Percentiles rank a stretch among this genome's conserved stretches.
Evolutionary conservation across 306 rosid genomes (phyloP).

Genomic region (Inga laurina): DNA sequence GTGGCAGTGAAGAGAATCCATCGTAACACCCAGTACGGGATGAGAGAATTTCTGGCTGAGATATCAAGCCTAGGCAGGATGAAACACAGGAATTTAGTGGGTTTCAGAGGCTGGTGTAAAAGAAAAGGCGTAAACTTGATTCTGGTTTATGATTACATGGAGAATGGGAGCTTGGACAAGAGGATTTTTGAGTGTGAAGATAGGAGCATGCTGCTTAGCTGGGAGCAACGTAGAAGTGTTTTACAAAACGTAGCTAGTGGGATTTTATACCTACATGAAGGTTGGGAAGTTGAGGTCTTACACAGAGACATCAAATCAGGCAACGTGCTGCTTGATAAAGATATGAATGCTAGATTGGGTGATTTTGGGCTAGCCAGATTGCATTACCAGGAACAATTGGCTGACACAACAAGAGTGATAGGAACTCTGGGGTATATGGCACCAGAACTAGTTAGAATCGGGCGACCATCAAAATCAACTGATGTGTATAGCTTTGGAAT

Average conservation of each 20-base stretch:
- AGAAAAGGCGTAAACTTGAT: constrained; percentile 59
- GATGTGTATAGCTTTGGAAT: constrained; percentile 76
- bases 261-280: constrained; percentile 67
- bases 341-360: constrained; percentile 70
- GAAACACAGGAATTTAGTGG: constrained; percentile 70
- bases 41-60: constrained; percentile 76
- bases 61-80: constrained; percentile 78
- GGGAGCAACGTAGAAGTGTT: constrained; percentile 60
- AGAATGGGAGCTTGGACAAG: constrained; percentile 66
- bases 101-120: constrained; percentile 80
- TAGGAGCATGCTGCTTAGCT: constrained; percentile 38
- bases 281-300: constrained; percentile 77
- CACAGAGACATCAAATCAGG: constrained; percentile 75
- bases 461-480: constrained; percentile 47
- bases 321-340: constrained; percentile 70
- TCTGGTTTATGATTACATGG: constrained; percentile 79
- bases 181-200: constrained; percentile 61
- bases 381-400: constrained; percentile 46
- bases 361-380: constrained; percentile 75
- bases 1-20: constrained; percentile 66
- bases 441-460: constrained; percentile 56
- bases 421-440: constrained; percentile 80
- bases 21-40: constrained; percentile 43
- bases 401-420: constrained; percentile 54
- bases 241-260: constrained; percentile 72